Percentiles rank a stretch among this genome's conserved stretches.
These are phyloP conservation scores for Endogone sp. DNA, from an alignment of 192 early-diverging fungal species.

Conservation along the genomic window DNA sequence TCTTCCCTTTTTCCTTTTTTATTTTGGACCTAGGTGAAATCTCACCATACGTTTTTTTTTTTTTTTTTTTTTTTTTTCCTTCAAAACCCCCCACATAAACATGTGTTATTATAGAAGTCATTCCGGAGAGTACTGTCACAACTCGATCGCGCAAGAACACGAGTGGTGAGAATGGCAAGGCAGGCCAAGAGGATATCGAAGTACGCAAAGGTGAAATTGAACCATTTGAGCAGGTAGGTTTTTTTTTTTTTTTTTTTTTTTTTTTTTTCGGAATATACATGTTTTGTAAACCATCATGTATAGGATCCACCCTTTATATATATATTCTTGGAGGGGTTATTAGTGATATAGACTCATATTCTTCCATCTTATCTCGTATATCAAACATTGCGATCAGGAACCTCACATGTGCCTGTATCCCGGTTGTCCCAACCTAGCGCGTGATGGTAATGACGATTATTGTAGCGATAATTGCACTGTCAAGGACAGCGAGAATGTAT, in stretches of 20 bases:
- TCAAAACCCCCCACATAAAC: not conserved
- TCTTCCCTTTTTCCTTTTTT: not conserved
- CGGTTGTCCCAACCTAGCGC: not conserved
- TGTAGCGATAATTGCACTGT: conserved; percentile 41
- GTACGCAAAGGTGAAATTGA: not conserved
- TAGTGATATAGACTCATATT: no score
- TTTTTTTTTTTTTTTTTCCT: not conserved
- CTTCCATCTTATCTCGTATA: not conserved
- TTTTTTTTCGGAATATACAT: not conserved
- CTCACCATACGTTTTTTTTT: not conserved
- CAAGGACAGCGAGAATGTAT: conserved; percentile 36
- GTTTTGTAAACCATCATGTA: not conserved
- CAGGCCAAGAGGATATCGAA: not conserved
- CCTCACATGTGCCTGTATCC: not conserved
- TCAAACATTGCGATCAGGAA: not conserved
- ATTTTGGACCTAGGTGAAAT: not conserved
- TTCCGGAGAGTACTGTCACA: not conserved
- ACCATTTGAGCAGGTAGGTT: not conserved
- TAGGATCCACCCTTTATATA: no score
- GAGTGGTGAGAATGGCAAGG: not conserved
- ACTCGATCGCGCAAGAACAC: not conserved
- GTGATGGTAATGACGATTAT: conserved; percentile 26
- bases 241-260: not conserved
- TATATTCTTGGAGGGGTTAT: not conserved
- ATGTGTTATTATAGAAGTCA: not conserved